A percentile compares a stretch with the other conserved stretches of the same genome.
Evolutionary conservation across 345 rosid genomes (phyloP).

Genomic region (Populus tremula): DNA sequence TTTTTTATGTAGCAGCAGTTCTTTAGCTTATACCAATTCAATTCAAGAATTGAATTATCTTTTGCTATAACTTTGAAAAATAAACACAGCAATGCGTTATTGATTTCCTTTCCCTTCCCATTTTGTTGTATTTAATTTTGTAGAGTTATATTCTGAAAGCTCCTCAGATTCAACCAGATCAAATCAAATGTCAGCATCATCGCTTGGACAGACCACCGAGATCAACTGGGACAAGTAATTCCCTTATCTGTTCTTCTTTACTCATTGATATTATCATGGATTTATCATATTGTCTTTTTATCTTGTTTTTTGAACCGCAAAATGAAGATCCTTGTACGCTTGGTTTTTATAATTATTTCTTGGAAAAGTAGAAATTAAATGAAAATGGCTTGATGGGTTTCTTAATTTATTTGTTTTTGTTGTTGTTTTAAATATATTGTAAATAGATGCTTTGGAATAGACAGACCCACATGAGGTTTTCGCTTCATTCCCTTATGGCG

Average conservation of each 20-base stretch:
- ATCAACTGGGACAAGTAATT: constrained; percentile 93
- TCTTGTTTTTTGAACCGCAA: not conserved
- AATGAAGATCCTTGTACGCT: not conserved
- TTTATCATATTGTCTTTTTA: not conserved
- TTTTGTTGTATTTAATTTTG: too few relatives aligned
- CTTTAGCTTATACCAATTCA: too few relatives aligned
- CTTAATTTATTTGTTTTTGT: too few relatives aligned
- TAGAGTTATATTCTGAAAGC: not conserved
- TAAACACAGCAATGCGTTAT: not conserved
- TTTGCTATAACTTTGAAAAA: too few relatives aligned
- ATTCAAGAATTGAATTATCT: too few relatives aligned
- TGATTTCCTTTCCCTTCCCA: not conserved
- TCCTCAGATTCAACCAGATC: not conserved
- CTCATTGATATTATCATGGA: not conserved
- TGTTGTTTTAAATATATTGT: not conserved
- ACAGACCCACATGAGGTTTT: not conserved
- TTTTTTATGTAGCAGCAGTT: too few relatives aligned
- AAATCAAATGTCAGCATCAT: constrained; percentile 46
- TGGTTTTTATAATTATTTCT: not conserved
- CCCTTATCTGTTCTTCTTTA: not conserved
- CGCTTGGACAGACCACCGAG: constrained; percentile 79
- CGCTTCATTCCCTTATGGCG: not conserved
- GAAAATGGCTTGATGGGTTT: not conserved
- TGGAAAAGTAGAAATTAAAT: not conserved
- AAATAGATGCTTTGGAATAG: not conserved